Percentiles rank a stretch among this genome's conserved stretches.
Conservation (phyloP, 2,329 filamentous ascomycete species). For the Colletotrichum cereale region DNA sequence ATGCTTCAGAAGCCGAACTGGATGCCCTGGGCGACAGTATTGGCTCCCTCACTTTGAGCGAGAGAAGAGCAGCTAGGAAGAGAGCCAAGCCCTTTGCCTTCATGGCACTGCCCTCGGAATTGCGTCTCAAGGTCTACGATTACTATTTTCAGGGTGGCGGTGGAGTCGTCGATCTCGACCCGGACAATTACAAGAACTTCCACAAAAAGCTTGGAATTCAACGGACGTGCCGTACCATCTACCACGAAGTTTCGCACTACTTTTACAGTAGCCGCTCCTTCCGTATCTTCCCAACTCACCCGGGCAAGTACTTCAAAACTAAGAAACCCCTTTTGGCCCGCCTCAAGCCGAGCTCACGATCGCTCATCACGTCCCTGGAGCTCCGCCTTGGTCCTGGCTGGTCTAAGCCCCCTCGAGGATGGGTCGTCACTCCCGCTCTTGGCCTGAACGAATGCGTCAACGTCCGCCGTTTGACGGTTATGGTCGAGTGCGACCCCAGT, state of each 20-base stretch:
- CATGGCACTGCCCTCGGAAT: slow-evolving; percentile 75
- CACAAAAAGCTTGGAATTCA: slow-evolving; percentile 71
- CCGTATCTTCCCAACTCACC: slow-evolving; percentile 75
- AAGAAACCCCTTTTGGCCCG: slow-evolving; percentile 79
- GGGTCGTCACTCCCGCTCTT: slow-evolving; percentile 75
- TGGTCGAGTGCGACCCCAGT: slow-evolving; percentile 80
- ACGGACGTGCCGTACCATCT: slow-evolving; percentile 70
- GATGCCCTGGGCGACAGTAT: slow-evolving; percentile 57
- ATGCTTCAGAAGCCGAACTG: slow-evolving; percentile 54
- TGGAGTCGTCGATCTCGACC: slow-evolving; percentile 74
- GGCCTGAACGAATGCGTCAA: slow-evolving; percentile 73
- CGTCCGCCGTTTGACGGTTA: slow-evolving; percentile 72
- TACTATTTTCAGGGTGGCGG: slow-evolving; percentile 69
- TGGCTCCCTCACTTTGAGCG: slow-evolving; percentile 55
- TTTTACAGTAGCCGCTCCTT: slow-evolving; percentile 75
- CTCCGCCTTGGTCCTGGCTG: slow-evolving; percentile 80
- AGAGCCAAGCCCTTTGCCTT: slow-evolving; percentile 69
- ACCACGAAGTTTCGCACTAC: slow-evolving; percentile 72
- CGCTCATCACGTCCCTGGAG: slow-evolving; percentile 73
- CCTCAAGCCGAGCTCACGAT: slow-evolving; percentile 70
- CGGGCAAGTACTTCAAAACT: slow-evolving; percentile 77
- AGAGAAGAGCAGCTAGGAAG: slow-evolving; percentile 35
- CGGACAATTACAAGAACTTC: slow-evolving; percentile 73
- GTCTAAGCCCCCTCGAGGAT: slow-evolving; percentile 76
- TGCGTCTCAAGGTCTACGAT: slow-evolving; percentile 77